phyloP scores from a whole-genome alignment of 2,329 filamentous ascomycete genomes.

The Talaromyces pinophilus region DNA sequence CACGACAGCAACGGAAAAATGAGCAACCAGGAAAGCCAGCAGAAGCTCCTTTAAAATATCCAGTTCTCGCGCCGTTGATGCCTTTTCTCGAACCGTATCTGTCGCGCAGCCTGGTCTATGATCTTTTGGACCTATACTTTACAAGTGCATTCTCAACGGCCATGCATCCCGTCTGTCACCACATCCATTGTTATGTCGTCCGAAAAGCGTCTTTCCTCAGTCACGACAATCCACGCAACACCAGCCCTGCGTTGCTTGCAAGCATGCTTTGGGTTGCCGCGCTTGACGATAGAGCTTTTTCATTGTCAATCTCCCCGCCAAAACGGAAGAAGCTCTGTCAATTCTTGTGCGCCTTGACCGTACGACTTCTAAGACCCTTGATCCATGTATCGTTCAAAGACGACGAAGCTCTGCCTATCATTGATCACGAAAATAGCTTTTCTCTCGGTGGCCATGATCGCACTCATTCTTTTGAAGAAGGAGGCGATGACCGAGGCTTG shows the following conservation, averaged over 20 bases:
- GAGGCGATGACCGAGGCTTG: slow-evolving; percentile 57
- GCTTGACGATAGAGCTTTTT: slow-evolving; percentile 86
- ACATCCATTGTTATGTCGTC: slow-evolving; percentile 85
- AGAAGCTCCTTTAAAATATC: slow-evolving; percentile 65
- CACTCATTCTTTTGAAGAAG: slow-evolving; percentile 48
- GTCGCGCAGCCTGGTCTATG: slow-evolving; percentile 77
- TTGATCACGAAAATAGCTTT: slow-evolving; percentile 52
- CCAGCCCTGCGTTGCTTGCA: slow-evolving; percentile 81
- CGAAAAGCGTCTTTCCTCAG: slow-evolving; percentile 84
- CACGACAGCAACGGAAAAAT: slow-evolving; percentile 55
- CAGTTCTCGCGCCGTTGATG: slow-evolving; percentile 78
- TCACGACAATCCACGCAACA: slow-evolving; percentile 73
- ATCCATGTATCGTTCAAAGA: slow-evolving; percentile 69
- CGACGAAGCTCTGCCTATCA: slow-evolving; percentile 40
- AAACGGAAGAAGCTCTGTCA: slow-evolving; percentile 84
- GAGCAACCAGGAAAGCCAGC: slow-evolving; percentile 41
- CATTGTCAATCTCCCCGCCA: slow-evolving; percentile 78
- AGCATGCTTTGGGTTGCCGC: slow-evolving; percentile 97
- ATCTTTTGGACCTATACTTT: slow-evolving; percentile 88
- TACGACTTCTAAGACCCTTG: slow-evolving; percentile 79
- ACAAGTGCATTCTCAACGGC: slow-evolving; percentile 83
- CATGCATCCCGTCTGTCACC: slow-evolving; percentile 87
- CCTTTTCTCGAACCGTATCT: slow-evolving; percentile 79
- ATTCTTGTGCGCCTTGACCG: slow-evolving; percentile 81
- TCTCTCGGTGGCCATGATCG: slow-evolving; percentile 74